These are phyloP conservation scores for Exophiala lecanii-corni DNA, from an alignment of 2,329 filamentous ascomycete species.

Conservation along the genomic window DNA sequence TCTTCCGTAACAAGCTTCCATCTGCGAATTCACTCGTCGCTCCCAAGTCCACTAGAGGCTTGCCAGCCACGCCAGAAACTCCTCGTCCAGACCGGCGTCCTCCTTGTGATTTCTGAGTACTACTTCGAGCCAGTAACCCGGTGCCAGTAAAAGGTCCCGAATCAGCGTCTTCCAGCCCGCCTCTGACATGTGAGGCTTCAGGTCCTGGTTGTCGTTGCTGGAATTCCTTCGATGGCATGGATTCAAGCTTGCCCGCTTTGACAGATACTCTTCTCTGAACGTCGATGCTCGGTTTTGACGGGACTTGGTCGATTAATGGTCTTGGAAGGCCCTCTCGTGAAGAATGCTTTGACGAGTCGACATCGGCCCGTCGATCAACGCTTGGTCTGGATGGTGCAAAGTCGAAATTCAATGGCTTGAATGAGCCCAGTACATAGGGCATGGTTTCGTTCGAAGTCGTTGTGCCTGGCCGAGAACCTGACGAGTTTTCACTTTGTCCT, in stretches of 20 bases:
- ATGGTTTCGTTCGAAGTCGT: constrained; percentile 45
- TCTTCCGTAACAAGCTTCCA: constrained; percentile 41
- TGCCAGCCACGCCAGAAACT: constrained; percentile 16
- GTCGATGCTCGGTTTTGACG: constrained; percentile 9
- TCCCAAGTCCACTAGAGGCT: constrained; percentile 42
- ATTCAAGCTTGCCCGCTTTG: not conserved
- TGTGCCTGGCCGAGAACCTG: constrained; percentile 9
- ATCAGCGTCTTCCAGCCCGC: constrained; percentile 3
- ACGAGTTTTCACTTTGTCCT: constrained; percentile 2
- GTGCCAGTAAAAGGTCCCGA: constrained; percentile 20
- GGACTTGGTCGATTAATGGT: constrained; percentile 15
- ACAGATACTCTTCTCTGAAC: not conserved
- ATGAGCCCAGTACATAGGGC: constrained; percentile 60
- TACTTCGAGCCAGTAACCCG: constrained; percentile 23
- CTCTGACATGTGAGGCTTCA: not conserved
- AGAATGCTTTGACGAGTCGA: constrained; percentile 1
- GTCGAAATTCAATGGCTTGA: constrained; percentile 61
- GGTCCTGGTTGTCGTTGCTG: not conserved
- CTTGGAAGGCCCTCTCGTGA: constrained; percentile 12
- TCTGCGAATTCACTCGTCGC: constrained; percentile 40
- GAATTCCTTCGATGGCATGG: not conserved
- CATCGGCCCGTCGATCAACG: constrained; percentile 1
- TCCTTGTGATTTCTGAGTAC: constrained; percentile 18
- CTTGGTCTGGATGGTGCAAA: constrained; percentile 35
- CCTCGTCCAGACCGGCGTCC: constrained; percentile 13